Evolutionary conservation across 2,329 filamentous ascomycete species (phyloP).

Genomic region (Botrytis fabae): DNA sequence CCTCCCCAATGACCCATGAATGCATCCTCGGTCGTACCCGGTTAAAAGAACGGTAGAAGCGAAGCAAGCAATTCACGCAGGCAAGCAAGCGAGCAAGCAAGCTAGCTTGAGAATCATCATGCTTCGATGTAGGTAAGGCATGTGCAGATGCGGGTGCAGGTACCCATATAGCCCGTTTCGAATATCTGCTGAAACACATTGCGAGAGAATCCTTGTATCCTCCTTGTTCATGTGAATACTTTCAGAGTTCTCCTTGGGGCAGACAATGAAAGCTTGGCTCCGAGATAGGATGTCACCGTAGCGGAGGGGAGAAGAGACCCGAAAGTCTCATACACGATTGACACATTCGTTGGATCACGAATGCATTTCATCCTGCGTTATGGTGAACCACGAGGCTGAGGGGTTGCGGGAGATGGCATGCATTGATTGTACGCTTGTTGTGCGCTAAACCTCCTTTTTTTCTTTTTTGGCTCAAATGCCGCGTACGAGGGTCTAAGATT

Average conservation of each 20-base stretch:
- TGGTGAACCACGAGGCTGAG: slow-evolving; percentile 20
- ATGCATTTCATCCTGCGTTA: not conserved
- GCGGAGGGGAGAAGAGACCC: not conserved
- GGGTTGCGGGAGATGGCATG: slow-evolving; percentile 22
- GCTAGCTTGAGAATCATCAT: slow-evolving; percentile 13
- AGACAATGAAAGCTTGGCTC: not conserved
- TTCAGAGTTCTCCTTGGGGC: not conserved
- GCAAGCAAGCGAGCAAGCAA: slow-evolving; percentile 19
- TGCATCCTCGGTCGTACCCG: slow-evolving; percentile 18
- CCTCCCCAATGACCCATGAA: not conserved
- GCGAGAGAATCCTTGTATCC: not conserved
- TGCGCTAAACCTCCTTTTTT: slow-evolving; percentile 13
- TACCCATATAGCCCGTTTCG: slow-evolving; percentile 23
- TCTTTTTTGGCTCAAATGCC: slow-evolving; percentile 14
- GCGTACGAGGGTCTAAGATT: slow-evolving; percentile 20
- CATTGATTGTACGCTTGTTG: slow-evolving; percentile 16
- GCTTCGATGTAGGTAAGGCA: slow-evolving; percentile 6
- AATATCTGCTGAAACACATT: slow-evolving; percentile 20
- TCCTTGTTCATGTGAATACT: not conserved
- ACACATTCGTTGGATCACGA: not conserved
- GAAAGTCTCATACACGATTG: not conserved
- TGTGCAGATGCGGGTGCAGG: slow-evolving; percentile 13
- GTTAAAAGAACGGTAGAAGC: slow-evolving; percentile 11
- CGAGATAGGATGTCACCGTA: slow-evolving; percentile 4
- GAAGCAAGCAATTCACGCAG: slow-evolving; percentile 13